Evolutionary conservation across 2,329 filamentous ascomycete genomes (phyloP).

Genomic region (Trematosphaeria pertusa): DNA sequence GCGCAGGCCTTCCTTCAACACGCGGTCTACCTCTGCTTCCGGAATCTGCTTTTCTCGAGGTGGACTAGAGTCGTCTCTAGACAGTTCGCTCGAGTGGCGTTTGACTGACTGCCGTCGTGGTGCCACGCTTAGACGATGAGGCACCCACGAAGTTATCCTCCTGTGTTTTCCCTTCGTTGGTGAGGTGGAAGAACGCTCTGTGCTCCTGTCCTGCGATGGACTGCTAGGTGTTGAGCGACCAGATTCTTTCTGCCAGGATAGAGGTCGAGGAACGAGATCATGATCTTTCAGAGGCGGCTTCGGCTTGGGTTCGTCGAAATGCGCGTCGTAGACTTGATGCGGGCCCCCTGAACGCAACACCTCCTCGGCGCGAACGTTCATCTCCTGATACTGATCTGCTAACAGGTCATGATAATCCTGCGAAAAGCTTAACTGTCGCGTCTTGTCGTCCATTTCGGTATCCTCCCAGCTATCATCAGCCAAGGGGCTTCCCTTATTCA

Average conservation of each 20-base stretch:
- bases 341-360: slow-evolving; percentile 6
- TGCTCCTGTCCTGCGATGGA: slow-evolving; percentile 3
- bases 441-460: slow-evolving; percentile 25
- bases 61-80: background rate
- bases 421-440: slow-evolving; percentile 32
- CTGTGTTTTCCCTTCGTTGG: slow-evolving; percentile 13
- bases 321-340: slow-evolving; percentile 6
- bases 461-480: slow-evolving; percentile 26
- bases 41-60: slow-evolving; percentile 3
- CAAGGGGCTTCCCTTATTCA: slow-evolving; percentile 20
- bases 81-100: background rate
- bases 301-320: background rate
- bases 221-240: slow-evolving; percentile 6
- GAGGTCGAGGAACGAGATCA: slow-evolving; percentile 21
- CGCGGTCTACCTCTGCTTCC: slow-evolving; percentile 3
- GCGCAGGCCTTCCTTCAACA: slow-evolving; percentile 11
- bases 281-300: slow-evolving; percentile 10
- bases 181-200: background rate
- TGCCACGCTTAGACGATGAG: slow-evolving; percentile 15
- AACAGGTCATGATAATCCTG: slow-evolving; percentile 41
- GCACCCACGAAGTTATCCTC: slow-evolving; percentile 23
- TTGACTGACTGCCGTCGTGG: background rate
- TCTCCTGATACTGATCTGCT: slow-evolving; percentile 31
- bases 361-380: slow-evolving; percentile 15
- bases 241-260: slow-evolving; percentile 28